phyloP scores from a whole-genome alignment of 331 rosid species.

The Quercus phellos region DNA sequence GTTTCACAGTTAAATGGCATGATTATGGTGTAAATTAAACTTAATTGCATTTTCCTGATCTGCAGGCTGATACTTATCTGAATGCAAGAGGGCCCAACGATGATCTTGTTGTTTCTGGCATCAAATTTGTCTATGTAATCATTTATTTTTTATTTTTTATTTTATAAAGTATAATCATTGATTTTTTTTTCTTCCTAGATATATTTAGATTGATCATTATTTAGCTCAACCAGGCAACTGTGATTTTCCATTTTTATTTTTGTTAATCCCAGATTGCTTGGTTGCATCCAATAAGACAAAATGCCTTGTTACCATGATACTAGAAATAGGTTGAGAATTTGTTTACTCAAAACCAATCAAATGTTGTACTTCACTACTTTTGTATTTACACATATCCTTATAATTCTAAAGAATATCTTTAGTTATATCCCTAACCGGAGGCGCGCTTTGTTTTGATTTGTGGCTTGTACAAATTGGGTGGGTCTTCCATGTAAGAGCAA shows the following conservation, averaged over 20 bases:
- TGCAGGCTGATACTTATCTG: conserved; percentile 32
- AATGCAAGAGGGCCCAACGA: conserved; percentile 2
- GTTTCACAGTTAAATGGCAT: background rate
- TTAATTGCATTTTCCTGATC: background rate
- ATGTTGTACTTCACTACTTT: conserved; percentile 12
- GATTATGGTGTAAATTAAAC: background rate
- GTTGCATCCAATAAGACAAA: conserved; percentile 39
- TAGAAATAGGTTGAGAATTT: conserved; percentile 5
- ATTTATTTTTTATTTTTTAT: background rate
- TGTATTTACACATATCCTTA: background rate
- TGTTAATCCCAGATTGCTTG: conserved; percentile 41
- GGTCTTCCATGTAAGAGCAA: background rate
- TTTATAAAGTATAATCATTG: too few relatives aligned
- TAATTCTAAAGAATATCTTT: background rate
- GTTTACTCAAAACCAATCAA: conserved; percentile 11
- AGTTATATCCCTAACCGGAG: background rate
- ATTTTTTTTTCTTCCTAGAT: conserved; percentile 1
- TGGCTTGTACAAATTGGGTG: background rate
- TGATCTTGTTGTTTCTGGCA: background rate
- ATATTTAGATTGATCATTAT: conserved; percentile 24
- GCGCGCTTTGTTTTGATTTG: background rate
- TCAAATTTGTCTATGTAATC: background rate
- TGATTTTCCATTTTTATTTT: conserved; percentile 33
- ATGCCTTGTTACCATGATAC: background rate
- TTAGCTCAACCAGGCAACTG: conserved; percentile 33